Evolutionary conservation across 495 filamentous ascomycete species (phyloP).

Genomic region (Penicillium pancosmium): DNA sequence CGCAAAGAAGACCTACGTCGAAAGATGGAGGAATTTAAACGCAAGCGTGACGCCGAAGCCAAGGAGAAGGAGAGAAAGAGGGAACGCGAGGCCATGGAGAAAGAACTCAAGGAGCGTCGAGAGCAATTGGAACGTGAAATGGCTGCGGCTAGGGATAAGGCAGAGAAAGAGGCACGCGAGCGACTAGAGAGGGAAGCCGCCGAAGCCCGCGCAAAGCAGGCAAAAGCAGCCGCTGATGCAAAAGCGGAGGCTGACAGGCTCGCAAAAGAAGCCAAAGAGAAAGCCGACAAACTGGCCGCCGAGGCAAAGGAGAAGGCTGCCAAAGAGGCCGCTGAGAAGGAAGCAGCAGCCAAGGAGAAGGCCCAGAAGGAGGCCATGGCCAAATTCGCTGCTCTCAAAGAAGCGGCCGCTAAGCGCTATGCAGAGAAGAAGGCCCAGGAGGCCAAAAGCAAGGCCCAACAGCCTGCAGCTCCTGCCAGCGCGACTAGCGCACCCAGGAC

Average conservation of each 20-base stretch:
- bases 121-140: slow-evolving; percentile 54
- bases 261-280: slow-evolving; percentile 28
- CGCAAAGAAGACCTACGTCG: slow-evolving; percentile 53
- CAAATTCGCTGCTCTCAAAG: slow-evolving; percentile 49
- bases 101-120: slow-evolving; percentile 49
- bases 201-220: slow-evolving; percentile 36
- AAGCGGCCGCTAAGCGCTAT: slow-evolving; percentile 48
- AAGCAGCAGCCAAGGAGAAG: slow-evolving; percentile 46
- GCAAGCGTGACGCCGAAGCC: slow-evolving; percentile 43
- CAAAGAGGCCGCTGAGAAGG: slow-evolving; percentile 48
- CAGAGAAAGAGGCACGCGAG: slow-evolving; percentile 49
- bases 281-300: slow-evolving; percentile 24
- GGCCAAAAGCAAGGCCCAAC: slow-evolving; percentile 34
- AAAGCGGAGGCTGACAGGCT: slow-evolving; percentile 37
- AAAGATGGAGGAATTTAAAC: slow-evolving; percentile 66
- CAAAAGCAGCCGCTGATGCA: slow-evolving; percentile 41
- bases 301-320: slow-evolving; percentile 36
- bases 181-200: slow-evolving; percentile 41
- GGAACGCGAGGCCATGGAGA: slow-evolving; percentile 55
- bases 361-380: slow-evolving; percentile 52
- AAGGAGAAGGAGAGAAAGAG: slow-evolving; percentile 48
- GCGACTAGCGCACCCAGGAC: slow-evolving; percentile 40
- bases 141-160: slow-evolving; percentile 47
- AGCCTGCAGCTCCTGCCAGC: slow-evolving; percentile 30
- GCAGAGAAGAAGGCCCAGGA: slow-evolving; percentile 51